A percentile compares a stretch with the other conserved stretches of the same genome.
phyloP scores from a whole-genome alignment of 768 basidiomycete genomes.

The Favolaschia claudopus region DNA sequence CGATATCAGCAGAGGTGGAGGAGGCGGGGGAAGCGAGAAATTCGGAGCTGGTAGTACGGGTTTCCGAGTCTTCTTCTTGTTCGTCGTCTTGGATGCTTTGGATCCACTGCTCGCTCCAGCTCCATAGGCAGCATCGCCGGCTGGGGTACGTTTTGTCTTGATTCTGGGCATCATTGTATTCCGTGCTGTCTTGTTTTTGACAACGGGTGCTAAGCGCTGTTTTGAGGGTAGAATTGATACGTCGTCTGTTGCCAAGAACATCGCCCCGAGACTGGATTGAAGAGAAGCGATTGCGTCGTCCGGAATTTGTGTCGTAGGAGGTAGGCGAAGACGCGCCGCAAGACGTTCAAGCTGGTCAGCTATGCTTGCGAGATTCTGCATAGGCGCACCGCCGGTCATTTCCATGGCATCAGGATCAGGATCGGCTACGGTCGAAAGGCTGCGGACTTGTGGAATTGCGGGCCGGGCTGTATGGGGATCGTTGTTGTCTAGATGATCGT shows the following conservation, averaged over 20 bases:
- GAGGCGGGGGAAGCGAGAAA: too few relatives aligned
- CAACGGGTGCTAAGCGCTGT: background rate
- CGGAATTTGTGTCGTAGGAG: background rate
- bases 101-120: slow-evolving; percentile 1
- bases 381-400: background rate
- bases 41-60: too few relatives aligned
- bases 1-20: too few relatives aligned
- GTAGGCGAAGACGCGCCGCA: background rate
- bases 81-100: background rate
- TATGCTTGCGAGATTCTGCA: background rate
- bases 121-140: slow-evolving; percentile 4
- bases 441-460: too few relatives aligned
- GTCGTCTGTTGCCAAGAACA: slow-evolving; percentile 2
- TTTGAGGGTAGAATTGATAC: background rate
- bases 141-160: background rate
- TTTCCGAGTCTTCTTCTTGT: background rate
- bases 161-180: background rate
- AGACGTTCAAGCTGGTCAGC: background rate
- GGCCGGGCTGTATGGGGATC: too few relatives aligned
- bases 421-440: too few relatives aligned
- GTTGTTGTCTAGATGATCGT: too few relatives aligned
- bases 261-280: background rate
- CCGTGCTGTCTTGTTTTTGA: background rate
- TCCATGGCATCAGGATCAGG: background rate
- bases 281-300: background rate